phyloP scores from a whole-genome alignment of 78 protist species.

The Tieghemostelium lacteum region DNA sequence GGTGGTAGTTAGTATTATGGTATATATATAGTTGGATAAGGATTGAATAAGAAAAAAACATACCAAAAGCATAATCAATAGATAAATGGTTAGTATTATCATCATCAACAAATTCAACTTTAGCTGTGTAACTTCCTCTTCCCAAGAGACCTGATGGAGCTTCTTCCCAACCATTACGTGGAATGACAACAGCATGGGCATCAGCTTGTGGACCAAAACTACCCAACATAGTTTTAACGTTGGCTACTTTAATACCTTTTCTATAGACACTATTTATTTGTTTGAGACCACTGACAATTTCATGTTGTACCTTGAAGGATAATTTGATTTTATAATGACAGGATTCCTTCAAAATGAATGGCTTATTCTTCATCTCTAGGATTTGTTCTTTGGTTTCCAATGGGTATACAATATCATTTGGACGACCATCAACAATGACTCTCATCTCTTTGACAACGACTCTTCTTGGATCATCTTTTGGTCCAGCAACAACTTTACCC shows the following conservation, averaged over 20 bases:
- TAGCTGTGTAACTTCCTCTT: constrained; percentile 90
- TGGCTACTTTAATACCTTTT: constrained; percentile 81
- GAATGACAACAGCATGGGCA: constrained; percentile 42
- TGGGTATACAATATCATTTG: constrained; percentile 61
- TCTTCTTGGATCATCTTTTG: constrained; percentile 78
- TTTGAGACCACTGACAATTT: constrained; percentile 90
- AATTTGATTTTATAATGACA: constrained; percentile 78
- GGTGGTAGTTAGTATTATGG: too few relatives aligned
- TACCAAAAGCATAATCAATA: constrained; percentile 85
- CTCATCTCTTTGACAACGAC: constrained; percentile 79
- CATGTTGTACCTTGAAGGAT: constrained; percentile 85
- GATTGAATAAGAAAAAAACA: too few relatives aligned
- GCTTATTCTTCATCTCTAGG: constrained; percentile 56
- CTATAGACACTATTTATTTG: constrained; percentile 83
- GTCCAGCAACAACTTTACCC: constrained; percentile 54
- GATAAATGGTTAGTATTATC: constrained; percentile 77
- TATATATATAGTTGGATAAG: too few relatives aligned
- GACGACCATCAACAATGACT: constrained; percentile 70
- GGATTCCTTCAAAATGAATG: constrained; percentile 86
- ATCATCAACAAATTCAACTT: constrained; percentile 87
- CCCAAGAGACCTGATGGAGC: constrained; percentile 91
- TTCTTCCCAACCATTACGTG: constrained; percentile 69
- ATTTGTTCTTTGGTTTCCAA: constrained; percentile 49
- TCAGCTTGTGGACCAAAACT: constrained; percentile 84
- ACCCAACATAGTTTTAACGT: constrained; percentile 84